Evolutionary conservation across 148 eudicot species (phyloP).

Genomic region (Spergularia marina): DNA sequence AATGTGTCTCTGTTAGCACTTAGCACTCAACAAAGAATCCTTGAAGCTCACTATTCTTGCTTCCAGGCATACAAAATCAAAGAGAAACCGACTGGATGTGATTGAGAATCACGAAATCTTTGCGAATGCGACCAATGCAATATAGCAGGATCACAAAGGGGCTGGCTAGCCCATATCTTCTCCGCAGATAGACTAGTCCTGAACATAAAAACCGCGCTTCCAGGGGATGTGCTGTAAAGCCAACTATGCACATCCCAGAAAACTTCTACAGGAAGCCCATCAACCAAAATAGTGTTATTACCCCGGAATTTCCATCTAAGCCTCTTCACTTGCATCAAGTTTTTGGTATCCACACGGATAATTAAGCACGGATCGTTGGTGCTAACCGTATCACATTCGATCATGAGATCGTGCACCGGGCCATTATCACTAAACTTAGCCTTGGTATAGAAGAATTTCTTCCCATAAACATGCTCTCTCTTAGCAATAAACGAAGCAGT

Average conservation of each 20-base stretch:
- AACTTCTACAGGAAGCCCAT: conserved; percentile 58
- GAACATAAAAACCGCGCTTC: conserved; percentile 63
- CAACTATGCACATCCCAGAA: conserved; percentile 70
- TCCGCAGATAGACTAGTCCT: conserved; percentile 50
- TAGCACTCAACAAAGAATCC: conserved; percentile 44
- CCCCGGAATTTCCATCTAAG: conserved; percentile 61
- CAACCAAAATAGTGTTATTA: conserved; percentile 51
- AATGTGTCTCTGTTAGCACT: conserved; percentile 42
- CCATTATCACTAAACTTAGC: conserved; percentile 48
- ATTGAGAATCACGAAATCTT: conserved; percentile 49
- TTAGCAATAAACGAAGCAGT: conserved; percentile 44
- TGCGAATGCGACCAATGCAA: conserved; percentile 47
- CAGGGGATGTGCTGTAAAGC: conserved; percentile 49
- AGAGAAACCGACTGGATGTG: conserved; percentile 48
- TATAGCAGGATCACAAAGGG: conserved; percentile 34
- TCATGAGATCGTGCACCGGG: conserved; percentile 42
- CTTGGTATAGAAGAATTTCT: conserved; percentile 43
- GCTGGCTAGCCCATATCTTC: conserved; percentile 47
- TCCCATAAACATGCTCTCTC: conserved; percentile 55
- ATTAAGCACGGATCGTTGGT: conserved; percentile 48
- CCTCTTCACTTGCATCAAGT: conserved; percentile 52
- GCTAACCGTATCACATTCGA: conserved; percentile 50
- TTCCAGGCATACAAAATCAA: conserved; percentile 63
- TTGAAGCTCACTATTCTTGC: conserved; percentile 44
- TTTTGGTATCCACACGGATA: conserved; percentile 47